Conservation (phyloP, 116 monocot genomes). For the Posidonia oceanica region DNA sequence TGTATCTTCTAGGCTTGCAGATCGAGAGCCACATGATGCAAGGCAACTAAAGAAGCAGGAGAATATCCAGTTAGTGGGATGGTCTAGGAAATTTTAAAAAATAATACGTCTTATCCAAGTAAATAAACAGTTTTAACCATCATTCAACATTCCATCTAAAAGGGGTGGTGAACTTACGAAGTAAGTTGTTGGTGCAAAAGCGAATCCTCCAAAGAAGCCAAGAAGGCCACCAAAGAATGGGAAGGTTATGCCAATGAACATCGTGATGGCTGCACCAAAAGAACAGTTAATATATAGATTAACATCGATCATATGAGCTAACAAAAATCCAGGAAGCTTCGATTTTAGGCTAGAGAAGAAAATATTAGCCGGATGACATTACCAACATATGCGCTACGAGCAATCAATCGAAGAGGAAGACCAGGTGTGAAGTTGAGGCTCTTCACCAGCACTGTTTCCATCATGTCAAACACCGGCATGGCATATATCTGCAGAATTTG, state of each 20-base stretch:
- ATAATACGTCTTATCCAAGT: no score
- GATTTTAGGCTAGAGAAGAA: no score
- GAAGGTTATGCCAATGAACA: conserved; percentile 14
- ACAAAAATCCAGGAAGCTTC: no score
- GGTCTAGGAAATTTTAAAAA: no score
- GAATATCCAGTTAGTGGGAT: no score
- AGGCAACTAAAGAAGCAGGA: conserved; percentile 42
- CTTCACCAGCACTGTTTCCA: conserved; percentile 27
- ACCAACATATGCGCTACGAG: conserved; percentile 26
- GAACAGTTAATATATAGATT: no score
- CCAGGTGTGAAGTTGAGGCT: conserved; percentile 17
- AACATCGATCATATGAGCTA: neutral
- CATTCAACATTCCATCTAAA: no score
- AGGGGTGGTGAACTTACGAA: no score
- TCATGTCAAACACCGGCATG: conserved; percentile 86
- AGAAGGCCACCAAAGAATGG: conserved; percentile 19
- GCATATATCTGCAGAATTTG: conserved; percentile 45
- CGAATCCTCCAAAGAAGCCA: conserved; percentile 21
- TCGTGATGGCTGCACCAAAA: no score
- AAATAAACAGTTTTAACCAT: no score
- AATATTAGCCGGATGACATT: no score
- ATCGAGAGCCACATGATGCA: conserved; percentile 64
- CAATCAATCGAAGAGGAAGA: conserved; percentile 18
- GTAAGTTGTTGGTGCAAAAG: conserved; percentile 20
- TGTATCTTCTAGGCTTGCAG: conserved; percentile 48